Base-by-base conservation (phyloP, 2,329 filamentous ascomycete species). In the Lachnellula arida region DNA sequence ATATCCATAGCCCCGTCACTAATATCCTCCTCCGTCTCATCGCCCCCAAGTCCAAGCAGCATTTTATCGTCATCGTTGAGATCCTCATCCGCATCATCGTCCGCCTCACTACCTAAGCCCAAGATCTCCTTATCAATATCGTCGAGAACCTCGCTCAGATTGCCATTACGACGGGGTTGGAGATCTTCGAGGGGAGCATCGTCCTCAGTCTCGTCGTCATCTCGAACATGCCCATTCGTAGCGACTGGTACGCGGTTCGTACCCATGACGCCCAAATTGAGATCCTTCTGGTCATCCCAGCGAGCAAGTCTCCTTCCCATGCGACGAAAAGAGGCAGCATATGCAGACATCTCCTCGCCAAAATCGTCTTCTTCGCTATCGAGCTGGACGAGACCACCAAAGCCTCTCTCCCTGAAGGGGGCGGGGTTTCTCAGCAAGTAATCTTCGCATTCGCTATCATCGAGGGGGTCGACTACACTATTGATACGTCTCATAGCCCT, bases 261-360 rank as follows among this genome's bases (percentile, higher is more conserved):
- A 11, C 68, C 66, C 47, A 70, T 64, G 11, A 69, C 64, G 39
- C 66, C 66, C 14, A 68, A 47, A 37, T 67, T 62, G 1, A 61
- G 32, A 43, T 60, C 65, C 28, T 63, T 63, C 28, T 65, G 72
- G n/a, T 74, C 74, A 48, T 84, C 79, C 89, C 89, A 93, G 34
- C 89, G 80, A 51, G 80, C 75, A n/a, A 93, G 74, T 42, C 89
- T 79, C 28, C 89, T 79, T 19, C 78, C 75, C 1, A 80, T 78
- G 15, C 87, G 80, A 52, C 85, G 76, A 17, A 93, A 73, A 7
- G 88, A 81, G 11, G 87, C 82, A 4, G 84, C 81, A 56, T 89
- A 86, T 1, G 82, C 78, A 53, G 80, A 79, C 5, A 84, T 78
- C 70, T 93, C 88, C 70, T 93, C 89, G 44, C 89, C 89, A 63